Percentiles rank a stretch among this genome's conserved stretches.
These are phyloP conservation scores for Volvariella volvacea DNA, from an alignment of 1,284 basidiomycete species.

Conservation along the genomic window DNA sequence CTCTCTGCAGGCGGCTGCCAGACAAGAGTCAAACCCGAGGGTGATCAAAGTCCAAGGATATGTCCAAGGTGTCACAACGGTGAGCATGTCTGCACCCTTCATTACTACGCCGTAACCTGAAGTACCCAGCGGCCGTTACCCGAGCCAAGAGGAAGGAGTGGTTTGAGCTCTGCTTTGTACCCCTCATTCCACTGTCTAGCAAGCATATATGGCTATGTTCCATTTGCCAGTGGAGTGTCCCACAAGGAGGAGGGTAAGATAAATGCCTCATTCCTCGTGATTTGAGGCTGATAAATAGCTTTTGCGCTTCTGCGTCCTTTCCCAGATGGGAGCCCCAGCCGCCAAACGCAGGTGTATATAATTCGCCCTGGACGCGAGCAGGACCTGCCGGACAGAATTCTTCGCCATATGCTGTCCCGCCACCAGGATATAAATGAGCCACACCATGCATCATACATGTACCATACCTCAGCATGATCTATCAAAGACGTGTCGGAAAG, in stretches of 20 bases:
- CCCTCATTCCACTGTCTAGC: conserved; percentile 34
- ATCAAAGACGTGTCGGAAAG: background rate
- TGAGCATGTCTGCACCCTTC: conserved; percentile 13
- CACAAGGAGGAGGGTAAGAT: conserved; percentile 21
- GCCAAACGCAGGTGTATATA: conserved; percentile 3
- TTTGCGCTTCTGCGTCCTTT: background rate
- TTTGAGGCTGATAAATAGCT: background rate
- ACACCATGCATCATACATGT: background rate
- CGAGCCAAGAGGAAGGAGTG: conserved; percentile 32
- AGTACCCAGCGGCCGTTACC: background rate
- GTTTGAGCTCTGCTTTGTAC: conserved; percentile 43
- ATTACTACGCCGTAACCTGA: background rate
- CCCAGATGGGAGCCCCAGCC: conserved; percentile 4
- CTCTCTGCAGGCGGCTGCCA: conserved; percentile 36
- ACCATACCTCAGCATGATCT: background rate
- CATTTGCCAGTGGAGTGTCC: conserved; percentile 32
- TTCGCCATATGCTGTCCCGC: background rate
- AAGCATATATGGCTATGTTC: conserved; percentile 36
- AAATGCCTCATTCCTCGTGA: background rate
- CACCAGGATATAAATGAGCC: background rate
- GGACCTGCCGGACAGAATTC: background rate
- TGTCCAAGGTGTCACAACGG: conserved; percentile 42
- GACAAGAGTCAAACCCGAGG: conserved; percentile 32
- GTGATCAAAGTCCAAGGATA: conserved; percentile 24
- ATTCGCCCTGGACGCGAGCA: conserved; percentile 1